These are phyloP conservation scores for Fusarium sp. DNA, from an alignment of 2,329 filamentous ascomycete species.

Conservation along the genomic window DNA sequence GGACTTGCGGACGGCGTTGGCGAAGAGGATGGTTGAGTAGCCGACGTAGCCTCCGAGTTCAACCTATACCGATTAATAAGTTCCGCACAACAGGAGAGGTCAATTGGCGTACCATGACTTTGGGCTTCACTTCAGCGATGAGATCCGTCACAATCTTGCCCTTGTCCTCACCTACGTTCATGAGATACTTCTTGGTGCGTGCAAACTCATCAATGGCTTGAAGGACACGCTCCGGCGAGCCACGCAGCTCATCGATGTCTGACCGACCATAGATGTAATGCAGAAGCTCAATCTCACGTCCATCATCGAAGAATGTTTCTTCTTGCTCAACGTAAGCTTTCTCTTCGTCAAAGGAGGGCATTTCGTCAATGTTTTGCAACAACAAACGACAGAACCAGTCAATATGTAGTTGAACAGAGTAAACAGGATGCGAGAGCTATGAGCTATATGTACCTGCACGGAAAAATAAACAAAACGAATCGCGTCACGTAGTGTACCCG, in stretches of 20 bases:
- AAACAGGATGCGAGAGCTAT: background rate
- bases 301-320: constrained; percentile 69
- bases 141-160: constrained; percentile 75
- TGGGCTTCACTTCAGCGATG: constrained; percentile 72
- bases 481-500: constrained; percentile 34
- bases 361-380: background rate
- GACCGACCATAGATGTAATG: constrained; percentile 72
- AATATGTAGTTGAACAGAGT: background rate
- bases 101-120: constrained; percentile 63
- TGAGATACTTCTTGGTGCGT: constrained; percentile 72
- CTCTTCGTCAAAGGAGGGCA: constrained; percentile 48
- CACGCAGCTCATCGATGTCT: constrained; percentile 69
- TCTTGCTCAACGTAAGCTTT: constrained; percentile 55
- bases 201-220: constrained; percentile 74
- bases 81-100: background rate
- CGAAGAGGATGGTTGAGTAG: constrained; percentile 83
- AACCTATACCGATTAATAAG: constrained; percentile 50
- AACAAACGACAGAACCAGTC: background rate
- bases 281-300: constrained; percentile 77
- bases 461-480: constrained; percentile 16
- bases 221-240: constrained; percentile 71
- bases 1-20: constrained; percentile 68
- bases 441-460: constrained; percentile 1
- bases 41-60: constrained; percentile 85
- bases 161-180: constrained; percentile 83